Conservation (phyloP, 208 protist genomes). For the Herpetomonas samuelpessoai region DNA sequence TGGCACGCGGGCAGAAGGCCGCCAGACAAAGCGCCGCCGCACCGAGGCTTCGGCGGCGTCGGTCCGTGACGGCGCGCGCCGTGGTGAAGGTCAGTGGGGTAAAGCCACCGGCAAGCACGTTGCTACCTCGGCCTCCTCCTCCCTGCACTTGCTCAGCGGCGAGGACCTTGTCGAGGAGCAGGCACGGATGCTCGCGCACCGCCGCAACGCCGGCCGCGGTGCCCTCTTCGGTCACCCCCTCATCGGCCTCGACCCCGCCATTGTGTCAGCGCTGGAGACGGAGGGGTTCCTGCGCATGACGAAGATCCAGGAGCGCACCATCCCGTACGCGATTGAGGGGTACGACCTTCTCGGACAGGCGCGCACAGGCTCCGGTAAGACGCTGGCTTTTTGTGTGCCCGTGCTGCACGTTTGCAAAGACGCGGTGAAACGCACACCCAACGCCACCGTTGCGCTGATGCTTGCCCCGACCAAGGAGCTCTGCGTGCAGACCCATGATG, state of each 20-base stretch:
- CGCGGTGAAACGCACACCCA: constrained; percentile 41
- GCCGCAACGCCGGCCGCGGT: constrained; percentile 27
- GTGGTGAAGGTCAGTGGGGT: not conserved
- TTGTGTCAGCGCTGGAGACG: constrained; percentile 49
- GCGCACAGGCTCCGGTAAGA: constrained; percentile 94
- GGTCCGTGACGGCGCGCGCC: not conserved
- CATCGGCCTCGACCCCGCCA: constrained; percentile 49
- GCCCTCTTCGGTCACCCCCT: constrained; percentile 73
- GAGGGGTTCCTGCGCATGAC: constrained; percentile 89
- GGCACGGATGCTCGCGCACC: constrained; percentile 21
- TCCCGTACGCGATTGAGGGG: constrained; percentile 90
- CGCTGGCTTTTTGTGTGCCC: constrained; percentile 92
- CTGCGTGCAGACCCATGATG: constrained; percentile 88
- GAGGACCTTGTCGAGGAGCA: constrained; percentile 8
- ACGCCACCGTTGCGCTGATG: constrained; percentile 65
- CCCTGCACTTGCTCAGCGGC: not conserved
- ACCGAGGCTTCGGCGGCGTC: not conserved
- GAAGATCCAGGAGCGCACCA: constrained; percentile 92
- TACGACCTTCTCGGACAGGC: constrained; percentile 92
- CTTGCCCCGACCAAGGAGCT: constrained; percentile 93
- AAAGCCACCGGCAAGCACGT: not conserved
- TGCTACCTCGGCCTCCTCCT: not conserved
- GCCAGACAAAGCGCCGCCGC: constrained; percentile 6
- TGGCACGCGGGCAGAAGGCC: constrained; percentile 3
- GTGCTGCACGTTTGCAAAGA: constrained; percentile 90